Conservation (phyloP, 2,329 filamentous ascomycete genomes). For the Sclerotiophoma versabilis region DNA sequence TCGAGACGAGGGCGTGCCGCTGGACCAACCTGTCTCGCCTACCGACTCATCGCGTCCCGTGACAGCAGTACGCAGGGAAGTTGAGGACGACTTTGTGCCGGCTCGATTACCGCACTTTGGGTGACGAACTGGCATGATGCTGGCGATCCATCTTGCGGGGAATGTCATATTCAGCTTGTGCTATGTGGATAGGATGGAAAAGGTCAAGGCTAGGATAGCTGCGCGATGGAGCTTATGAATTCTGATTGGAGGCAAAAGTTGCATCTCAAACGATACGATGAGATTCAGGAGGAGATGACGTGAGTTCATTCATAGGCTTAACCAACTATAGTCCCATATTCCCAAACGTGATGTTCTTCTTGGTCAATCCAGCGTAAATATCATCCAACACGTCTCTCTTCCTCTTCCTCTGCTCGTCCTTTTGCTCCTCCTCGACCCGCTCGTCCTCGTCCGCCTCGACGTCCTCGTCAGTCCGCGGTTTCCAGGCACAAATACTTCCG, state of each 20-base stretch:
- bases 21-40: background rate
- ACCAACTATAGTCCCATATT: conserved; percentile 28
- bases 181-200: too few relatives aligned
- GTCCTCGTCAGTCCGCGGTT: conserved; percentile 64
- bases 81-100: conserved; percentile 40
- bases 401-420: conserved; percentile 56
- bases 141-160: too few relatives aligned
- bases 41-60: background rate
- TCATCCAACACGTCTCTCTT: conserved; percentile 83
- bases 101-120: conserved; percentile 46
- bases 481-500: conserved; percentile 83
- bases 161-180: too few relatives aligned
- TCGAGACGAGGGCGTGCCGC: background rate
- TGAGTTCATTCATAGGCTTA: too few relatives aligned
- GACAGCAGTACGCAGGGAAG: conserved; percentile 7
- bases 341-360: conserved; percentile 69
- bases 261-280: too few relatives aligned
- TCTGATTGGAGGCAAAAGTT: too few relatives aligned
- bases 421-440: conserved; percentile 43
- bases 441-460: conserved; percentile 53
- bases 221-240: background rate
- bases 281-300: too few relatives aligned
- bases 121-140: too few relatives aligned
- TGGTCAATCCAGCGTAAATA: conserved; percentile 79
- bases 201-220: too few relatives aligned